phyloP scores from a whole-genome alignment of 1,284 basidiomycete genomes.

The Inonotus hispidus region DNA sequence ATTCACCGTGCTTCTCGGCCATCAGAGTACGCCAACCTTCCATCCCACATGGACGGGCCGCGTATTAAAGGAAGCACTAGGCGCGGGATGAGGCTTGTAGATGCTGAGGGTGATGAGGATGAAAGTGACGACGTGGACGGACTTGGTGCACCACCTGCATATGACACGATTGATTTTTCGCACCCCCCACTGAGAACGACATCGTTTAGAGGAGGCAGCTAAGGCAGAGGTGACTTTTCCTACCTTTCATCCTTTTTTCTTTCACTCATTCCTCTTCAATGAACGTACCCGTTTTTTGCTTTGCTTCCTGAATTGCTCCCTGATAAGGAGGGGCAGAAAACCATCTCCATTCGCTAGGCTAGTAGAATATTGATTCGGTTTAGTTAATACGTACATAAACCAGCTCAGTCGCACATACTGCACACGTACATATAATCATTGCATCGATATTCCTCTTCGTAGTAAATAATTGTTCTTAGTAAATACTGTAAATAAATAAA shows the following conservation, averaged over 20 bases:
- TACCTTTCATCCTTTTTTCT: background rate
- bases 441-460: no score
- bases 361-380: no score
- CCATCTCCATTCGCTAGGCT: background rate
- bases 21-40: background rate
- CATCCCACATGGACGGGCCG: background rate
- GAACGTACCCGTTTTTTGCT: background rate
- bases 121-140: background rate
- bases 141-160: conserved; percentile 9
- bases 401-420: no score
- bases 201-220: background rate
- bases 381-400: no score
- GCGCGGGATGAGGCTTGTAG: background rate
- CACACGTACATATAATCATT: no score
- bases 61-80: background rate
- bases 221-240: background rate
- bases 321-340: background rate
- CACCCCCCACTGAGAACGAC: background rate
- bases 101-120: background rate
- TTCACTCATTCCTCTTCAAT: no score
- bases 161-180: conserved; percentile 19
- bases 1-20: background rate
- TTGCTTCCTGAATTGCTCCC: background rate
- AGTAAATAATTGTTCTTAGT: no score
- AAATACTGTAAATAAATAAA: no score